A percentile compares a stretch with the other conserved stretches of the same genome.
phyloP scores from a whole-genome alignment of 2,329 filamentous ascomycete genomes.

The Thielaviopsis cerberus region DNA sequence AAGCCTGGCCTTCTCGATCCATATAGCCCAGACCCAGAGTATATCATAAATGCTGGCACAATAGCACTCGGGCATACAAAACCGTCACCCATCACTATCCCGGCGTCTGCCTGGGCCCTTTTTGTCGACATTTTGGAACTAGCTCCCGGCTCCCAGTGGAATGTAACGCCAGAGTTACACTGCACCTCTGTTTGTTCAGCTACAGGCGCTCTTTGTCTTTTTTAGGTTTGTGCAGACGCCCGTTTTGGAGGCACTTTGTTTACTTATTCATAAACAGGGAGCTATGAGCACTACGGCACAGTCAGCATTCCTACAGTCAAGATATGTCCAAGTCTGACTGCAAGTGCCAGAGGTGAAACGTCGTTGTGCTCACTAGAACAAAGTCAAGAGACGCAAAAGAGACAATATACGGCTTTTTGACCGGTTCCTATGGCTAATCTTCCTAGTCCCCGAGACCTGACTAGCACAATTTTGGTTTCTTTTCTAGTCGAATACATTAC shows the following conservation, averaged over 20 bases:
- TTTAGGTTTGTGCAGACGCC: too few relatives aligned
- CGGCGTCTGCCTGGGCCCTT: background rate
- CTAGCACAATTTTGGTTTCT: too few relatives aligned
- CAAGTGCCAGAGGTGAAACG: background rate
- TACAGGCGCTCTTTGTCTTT: background rate
- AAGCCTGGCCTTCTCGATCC: too few relatives aligned
- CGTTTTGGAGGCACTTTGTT: too few relatives aligned
- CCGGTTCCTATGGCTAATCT: background rate
- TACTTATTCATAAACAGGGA: too few relatives aligned
- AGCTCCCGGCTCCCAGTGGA: background rate
- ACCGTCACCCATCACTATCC: background rate
- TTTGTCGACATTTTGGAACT: background rate
- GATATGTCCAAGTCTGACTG: background rate
- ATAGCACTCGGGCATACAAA: background rate
- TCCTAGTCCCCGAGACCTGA: too few relatives aligned
- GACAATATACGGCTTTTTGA: background rate
- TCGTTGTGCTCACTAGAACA: too few relatives aligned
- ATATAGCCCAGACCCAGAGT: too few relatives aligned
- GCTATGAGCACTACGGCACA: too few relatives aligned
- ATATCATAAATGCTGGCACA: too few relatives aligned
- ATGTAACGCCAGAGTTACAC: background rate
- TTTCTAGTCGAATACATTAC: too few relatives aligned
- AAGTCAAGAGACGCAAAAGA: background rate
- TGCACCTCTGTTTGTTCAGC: background rate
- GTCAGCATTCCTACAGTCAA: background rate